Base-by-base conservation (phyloP, 306 rosid genomes). In the Macrotyloma uniflorum region DNA sequence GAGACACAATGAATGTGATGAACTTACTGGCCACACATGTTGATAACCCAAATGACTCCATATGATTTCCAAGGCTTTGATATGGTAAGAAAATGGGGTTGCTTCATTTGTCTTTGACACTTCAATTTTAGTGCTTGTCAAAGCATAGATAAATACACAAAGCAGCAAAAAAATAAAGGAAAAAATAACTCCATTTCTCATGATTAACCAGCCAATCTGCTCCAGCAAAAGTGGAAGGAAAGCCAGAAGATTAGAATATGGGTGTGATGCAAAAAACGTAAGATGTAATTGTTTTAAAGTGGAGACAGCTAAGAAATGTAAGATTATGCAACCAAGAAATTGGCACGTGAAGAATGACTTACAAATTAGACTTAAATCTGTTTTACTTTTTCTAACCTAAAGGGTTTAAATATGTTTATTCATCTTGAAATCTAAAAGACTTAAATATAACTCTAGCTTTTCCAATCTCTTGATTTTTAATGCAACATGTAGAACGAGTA, bases 11-110 rank as follows among this genome's bases (percentile, higher is more conserved):
- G 33, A 13, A 26, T 24, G 19, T 58, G 65, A 58, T 57, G 20
- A n/a, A 83, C 85, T 81, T 85, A 91, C 98, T 82, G 98, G 98
- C 98, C 97, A 93, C 20, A 82, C 85, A 75, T 91, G 97, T 50
- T 86, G 77, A 78, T 87, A 86, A 30, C 88, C 93, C 14, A 83
- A 46, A 45, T 67, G 67, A 3, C 64, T 89, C 91, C 94, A 88
- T n/a, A 87, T 76, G 91, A 90, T 87, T 80, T 83, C 80, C 51
- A 68, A 68, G 38, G 83, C 88, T 71, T 67, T 88, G 82, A 18
- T 77, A 53, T 83, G 62, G 59, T 38, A 76, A 45, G 92, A 66
- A 51, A 76, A 75, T 5, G 45, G 10, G 14, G 70, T 49, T 75
- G 82, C 38, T 49, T 68, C 91, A 6, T 86, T 71, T 19, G 73